Conservation (phyloP, 2,329 filamentous ascomycete species). For the Diaporthe humulicola region DNA sequence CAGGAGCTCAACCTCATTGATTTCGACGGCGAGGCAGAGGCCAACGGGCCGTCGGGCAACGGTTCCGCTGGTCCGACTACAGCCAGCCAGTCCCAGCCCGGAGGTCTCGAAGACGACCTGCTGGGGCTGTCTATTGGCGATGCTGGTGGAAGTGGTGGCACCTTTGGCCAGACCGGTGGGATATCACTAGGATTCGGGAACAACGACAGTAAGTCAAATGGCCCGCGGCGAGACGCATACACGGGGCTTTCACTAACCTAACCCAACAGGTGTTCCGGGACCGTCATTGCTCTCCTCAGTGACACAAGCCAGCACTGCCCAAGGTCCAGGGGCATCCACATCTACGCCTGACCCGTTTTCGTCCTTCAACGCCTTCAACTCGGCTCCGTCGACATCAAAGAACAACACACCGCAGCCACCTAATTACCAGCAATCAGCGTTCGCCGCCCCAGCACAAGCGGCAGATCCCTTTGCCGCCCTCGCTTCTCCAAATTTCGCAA, state of each 20-base stretch:
- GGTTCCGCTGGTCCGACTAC: conserved; percentile 43
- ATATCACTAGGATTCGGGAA: conserved; percentile 86
- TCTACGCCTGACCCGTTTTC: conserved; percentile 62
- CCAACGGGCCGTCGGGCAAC: conserved; percentile 57
- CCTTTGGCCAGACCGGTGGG: conserved; percentile 80
- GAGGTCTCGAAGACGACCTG: conserved; percentile 88
- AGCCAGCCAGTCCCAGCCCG: conserved; percentile 60
- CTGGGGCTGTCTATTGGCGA: conserved; percentile 88
- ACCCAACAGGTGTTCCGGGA: conserved; percentile 69
- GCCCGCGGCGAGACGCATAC: too few species aligned
- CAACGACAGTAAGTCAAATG: conserved; percentile 69
- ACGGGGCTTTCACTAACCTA: conserved; percentile 44
- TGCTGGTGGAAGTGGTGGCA: conserved; percentile 52
- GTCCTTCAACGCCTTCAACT: conserved; percentile 68
- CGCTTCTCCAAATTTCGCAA: conserved; percentile 53
- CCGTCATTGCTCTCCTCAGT: conserved; percentile 75
- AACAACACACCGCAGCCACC: conserved; percentile 67
- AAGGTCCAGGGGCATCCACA: conserved; percentile 52
- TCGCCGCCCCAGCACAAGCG: conserved; percentile 57
- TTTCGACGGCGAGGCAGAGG: conserved; percentile 77
- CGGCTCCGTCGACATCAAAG: conserved; percentile 63
- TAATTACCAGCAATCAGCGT: conserved; percentile 60
- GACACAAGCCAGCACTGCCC: conserved; percentile 71
- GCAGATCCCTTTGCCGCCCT: conserved; percentile 68
- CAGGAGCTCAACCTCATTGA: conserved; percentile 94